Evolutionary conservation across 164 flowering plant species (phyloP).

Genomic region (Sedum album): DNA sequence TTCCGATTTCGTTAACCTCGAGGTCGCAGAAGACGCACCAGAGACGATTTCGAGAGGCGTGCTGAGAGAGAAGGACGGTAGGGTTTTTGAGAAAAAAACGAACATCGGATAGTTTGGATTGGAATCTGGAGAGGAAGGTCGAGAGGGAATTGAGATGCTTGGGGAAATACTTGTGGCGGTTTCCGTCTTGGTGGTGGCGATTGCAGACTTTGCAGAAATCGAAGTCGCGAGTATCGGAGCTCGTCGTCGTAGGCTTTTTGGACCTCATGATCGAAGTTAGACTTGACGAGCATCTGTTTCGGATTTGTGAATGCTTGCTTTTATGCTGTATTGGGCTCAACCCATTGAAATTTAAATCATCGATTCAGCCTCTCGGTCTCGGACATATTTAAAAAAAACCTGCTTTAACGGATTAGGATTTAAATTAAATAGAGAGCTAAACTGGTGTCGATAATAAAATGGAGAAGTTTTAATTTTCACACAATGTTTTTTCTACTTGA

Average conservation of each 20-base stretch:
- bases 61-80: slow-evolving; percentile 35
- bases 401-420: no score
- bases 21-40: slow-evolving; percentile 87
- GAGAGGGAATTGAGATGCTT: slow-evolving; percentile 59
- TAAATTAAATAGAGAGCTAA: no score
- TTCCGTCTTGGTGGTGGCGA: slow-evolving; percentile 62
- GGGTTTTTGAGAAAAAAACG: slow-evolving; percentile 65
- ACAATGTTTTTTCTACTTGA: no score
- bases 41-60: slow-evolving; percentile 42
- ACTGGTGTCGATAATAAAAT: no score
- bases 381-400: no score
- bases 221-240: slow-evolving; percentile 16
- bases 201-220: slow-evolving; percentile 83
- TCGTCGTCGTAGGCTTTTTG: neutral
- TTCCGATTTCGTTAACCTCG: slow-evolving; percentile 42
- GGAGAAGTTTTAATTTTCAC: no score
- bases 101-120: slow-evolving; percentile 46
- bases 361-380: no score
- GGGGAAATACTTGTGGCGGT: slow-evolving; percentile 70
- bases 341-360: no score
- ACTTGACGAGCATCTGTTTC: no score
- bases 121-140: slow-evolving; percentile 52
- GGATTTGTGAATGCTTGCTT: no score
- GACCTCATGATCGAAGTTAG: neutral
- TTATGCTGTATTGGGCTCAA: no score